Evolutionary conservation across 169 alveolate species (phyloP), one percentile per base, ranked within the genome.

Genomic region (Babesia ovis): DNA sequence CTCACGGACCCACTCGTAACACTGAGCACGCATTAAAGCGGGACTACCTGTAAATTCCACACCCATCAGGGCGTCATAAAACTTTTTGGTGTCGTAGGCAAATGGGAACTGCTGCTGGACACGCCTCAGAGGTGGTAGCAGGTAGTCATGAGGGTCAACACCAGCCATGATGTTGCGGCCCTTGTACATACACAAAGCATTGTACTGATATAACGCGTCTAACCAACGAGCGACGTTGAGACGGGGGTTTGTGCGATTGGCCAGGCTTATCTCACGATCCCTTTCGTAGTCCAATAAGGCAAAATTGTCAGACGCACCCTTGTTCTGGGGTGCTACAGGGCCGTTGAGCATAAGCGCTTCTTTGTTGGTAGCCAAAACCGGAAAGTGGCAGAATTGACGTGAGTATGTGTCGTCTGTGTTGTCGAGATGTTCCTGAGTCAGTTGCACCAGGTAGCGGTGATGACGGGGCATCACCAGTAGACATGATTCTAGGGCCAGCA

Each of bases 311-410:
- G 45, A 32, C 2, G 34, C 53, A 4, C 37, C 32, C 31, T 22
- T 35, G 11, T 18, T 14, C 35, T 35, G 23, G 3, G 67, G 37
- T 8, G 9, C 39, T 22, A 50, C 53, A n/a, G 77, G 37, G 8
- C 46, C 25, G 34, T 74, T 53, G 9, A 74, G 50, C 54, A 27
- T 45, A 27, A 74, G 46, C 55, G 54, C 69, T 62, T 74, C 85
- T 41, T 74, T 74, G 37, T 74, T 74, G 4, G 85, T 74, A 3
- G 80, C 46, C 23, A 74, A 32, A 14, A 66, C 50, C 4, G 85
- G 85, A 48, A 74, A 74, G n/a, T 66, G 85, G 48, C 71, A 53
- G 46, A 74, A 74, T 45, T 66, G 69, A 22, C 77, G 42, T n/a
- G 71, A 43, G 32, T 31, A 48, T 16, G 69, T 51, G 32, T 74